Evolutionary conservation across 208 protist genomes (phyloP).

Genomic region (Kentomonas sorsogonicus): DNA sequence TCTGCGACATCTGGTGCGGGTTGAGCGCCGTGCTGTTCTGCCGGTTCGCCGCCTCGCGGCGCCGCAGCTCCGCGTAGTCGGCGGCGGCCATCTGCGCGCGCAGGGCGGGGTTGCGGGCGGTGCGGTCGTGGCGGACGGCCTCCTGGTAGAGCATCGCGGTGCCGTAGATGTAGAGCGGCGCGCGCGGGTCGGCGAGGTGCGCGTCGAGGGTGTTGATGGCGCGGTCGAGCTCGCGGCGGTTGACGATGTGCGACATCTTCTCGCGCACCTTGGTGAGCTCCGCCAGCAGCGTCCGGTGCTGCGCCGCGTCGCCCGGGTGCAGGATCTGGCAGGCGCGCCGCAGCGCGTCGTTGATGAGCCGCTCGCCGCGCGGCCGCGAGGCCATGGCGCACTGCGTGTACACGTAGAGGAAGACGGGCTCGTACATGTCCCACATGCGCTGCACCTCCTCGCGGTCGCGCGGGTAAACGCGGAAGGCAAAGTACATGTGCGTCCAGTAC

Average conservation of each 20-base stretch:
- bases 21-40: constrained; percentile 33
- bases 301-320: constrained; percentile 40
- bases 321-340: constrained; percentile 84
- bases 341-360: constrained; percentile 75
- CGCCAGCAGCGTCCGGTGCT: constrained; percentile 52
- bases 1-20: constrained; percentile 47
- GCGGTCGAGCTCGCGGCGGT: constrained; percentile 68
- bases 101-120: constrained; percentile 63
- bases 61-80: constrained; percentile 66
- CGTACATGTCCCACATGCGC: constrained; percentile 80
- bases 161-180: constrained; percentile 73
- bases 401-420: constrained; percentile 75
- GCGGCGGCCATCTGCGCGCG: constrained; percentile 46
- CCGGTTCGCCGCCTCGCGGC: constrained; percentile 46
- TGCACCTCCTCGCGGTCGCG: constrained; percentile 59
- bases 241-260: constrained; percentile 73
- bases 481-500: constrained; percentile 87
- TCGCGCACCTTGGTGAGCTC: constrained; percentile 80
- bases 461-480: constrained; percentile 78
- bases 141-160: constrained; percentile 65
- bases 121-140: constrained; percentile 42
- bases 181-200: constrained; percentile 43
- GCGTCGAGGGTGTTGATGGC: constrained; percentile 69
- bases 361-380: constrained; percentile 54
- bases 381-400: constrained; percentile 81